Base-by-base conservation (phyloP, 805 yeast genomes). In the Yamadazyma endophytica region DNA sequence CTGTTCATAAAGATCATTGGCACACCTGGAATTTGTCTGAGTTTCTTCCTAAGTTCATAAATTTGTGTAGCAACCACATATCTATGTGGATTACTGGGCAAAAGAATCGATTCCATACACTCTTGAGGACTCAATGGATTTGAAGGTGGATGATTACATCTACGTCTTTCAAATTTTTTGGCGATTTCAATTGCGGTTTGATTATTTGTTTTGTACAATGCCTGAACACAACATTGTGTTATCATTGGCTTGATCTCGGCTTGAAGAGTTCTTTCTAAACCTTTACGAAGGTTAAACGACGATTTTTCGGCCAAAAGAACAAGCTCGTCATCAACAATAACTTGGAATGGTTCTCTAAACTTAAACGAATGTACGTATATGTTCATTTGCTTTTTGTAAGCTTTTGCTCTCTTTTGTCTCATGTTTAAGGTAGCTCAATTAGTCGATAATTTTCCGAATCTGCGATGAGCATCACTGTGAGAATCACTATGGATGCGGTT, bases 371-470 rank as follows among this genome's bases (percentile, higher is more conserved):
- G 84, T 44, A 75, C 73, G 47, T 87, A 82, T 33, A 85, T 81
- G 44, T 81, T 76, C 84, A 92, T 82, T 56, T 86, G 96, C 68
- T 90, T 90, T 56, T 90, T 79, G 60, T 92, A 92, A 1, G 92
- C 70, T 58, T 90, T 90, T 32, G 97, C 95, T 61, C 98, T 74
- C 60, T 89, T 90, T 63, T 90, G 96, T 70, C 95, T 87, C 98
- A 90, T 90, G 5, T n/a, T n/a, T 7, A 36, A 34, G 14, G 36
- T 38, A 20, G 26, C 32, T 15, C 28, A 28, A 11, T 24, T 17
- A 3, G 17, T 29, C 13, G 34, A 41, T 14, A 26, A 37, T 24
- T 13, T 5, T 7, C 22, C 23, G 22, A 25, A 17, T 28, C 5
- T n/a, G n/a, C n/a, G n/a, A n/a, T n/a, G n/a, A n/a, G n/a, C n/a